Evolutionary conservation across 305 asterid genomes (phyloP).

Genomic region (Solanum aculeatissimum): DNA sequence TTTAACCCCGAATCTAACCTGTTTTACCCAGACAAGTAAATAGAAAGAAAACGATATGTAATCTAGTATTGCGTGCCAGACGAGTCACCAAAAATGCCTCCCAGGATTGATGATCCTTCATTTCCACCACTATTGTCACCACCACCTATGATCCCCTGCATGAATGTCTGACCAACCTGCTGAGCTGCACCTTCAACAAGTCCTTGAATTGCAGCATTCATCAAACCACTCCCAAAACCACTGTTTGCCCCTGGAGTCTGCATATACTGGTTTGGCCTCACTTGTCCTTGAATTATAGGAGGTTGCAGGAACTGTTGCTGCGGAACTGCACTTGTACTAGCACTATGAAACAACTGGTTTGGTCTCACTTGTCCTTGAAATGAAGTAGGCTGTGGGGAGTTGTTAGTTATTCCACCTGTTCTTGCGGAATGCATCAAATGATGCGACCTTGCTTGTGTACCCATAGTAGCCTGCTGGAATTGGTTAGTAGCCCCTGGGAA

Average conservation of each 20-base stretch:
- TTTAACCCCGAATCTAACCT: background rate
- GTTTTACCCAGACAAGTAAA: background rate
- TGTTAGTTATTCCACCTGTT: background rate
- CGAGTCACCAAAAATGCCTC: conserved; percentile 1
- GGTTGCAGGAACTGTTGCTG: background rate
- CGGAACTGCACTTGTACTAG: background rate
- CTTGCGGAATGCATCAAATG: background rate
- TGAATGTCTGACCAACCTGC: conserved; percentile 22
- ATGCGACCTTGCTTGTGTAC: background rate
- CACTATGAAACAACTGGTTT: conserved; percentile 7
- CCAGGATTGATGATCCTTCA: conserved; percentile 5
- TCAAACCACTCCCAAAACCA: background rate
- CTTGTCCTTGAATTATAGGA: background rate
- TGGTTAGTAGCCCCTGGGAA: conserved; percentile 6
- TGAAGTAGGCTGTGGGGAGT: background rate
- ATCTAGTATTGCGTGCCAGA: background rate
- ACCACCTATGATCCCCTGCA: conserved; percentile 16
- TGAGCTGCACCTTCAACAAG: conserved; percentile 35
- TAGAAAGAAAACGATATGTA: background rate
- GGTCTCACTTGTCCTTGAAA: background rate
- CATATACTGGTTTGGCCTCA: conserved; percentile 11
- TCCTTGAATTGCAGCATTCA: conserved; percentile 24
- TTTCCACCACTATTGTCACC: conserved; percentile 7
- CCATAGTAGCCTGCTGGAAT: background rate
- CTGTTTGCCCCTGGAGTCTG: background rate